phyloP scores from a whole-genome alignment of 805 yeast species.

The Clavispora vitiphila region DNA sequence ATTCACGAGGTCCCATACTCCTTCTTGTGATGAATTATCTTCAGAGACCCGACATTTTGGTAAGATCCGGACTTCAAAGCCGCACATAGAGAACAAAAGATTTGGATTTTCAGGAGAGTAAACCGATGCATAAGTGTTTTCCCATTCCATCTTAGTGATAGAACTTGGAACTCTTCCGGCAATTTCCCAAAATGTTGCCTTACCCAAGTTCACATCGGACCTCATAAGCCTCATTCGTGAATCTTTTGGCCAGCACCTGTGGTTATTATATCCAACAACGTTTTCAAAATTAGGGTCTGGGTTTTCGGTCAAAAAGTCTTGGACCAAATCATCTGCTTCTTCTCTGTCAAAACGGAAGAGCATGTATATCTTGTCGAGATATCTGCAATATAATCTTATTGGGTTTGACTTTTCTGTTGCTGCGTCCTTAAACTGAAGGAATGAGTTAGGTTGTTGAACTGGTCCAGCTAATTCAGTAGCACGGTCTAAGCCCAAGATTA shows the following conservation, averaged over 20 bases:
- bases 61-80: constrained; percentile 85
- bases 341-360: constrained; percentile 69
- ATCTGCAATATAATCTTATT: constrained; percentile 73
- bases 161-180: constrained; percentile 74
- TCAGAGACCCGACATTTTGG: constrained; percentile 65
- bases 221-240: constrained; percentile 85
- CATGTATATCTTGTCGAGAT: constrained; percentile 76
- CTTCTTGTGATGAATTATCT: constrained; percentile 58
- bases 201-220: constrained; percentile 85
- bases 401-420: constrained; percentile 68
- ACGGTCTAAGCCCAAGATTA: constrained; percentile 78
- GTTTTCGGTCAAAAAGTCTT: constrained; percentile 72
- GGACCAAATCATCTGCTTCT: constrained; percentile 71
- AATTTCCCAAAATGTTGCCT: constrained; percentile 91
- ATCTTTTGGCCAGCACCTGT: constrained; percentile 93
- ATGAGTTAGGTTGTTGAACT: constrained; percentile 65
- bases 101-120: constrained; percentile 90
- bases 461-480: constrained; percentile 87
- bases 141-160: constrained; percentile 72
- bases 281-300: constrained; percentile 93
- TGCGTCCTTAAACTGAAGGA: constrained; percentile 60
- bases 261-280: constrained; percentile 79
- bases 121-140: constrained; percentile 75
- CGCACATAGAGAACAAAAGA: constrained; percentile 83
- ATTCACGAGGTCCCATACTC: constrained; percentile 85